Conservation (phyloP, 1,139 yeast genomes). For the Spencermartinsiella ligniputridi region DNA sequence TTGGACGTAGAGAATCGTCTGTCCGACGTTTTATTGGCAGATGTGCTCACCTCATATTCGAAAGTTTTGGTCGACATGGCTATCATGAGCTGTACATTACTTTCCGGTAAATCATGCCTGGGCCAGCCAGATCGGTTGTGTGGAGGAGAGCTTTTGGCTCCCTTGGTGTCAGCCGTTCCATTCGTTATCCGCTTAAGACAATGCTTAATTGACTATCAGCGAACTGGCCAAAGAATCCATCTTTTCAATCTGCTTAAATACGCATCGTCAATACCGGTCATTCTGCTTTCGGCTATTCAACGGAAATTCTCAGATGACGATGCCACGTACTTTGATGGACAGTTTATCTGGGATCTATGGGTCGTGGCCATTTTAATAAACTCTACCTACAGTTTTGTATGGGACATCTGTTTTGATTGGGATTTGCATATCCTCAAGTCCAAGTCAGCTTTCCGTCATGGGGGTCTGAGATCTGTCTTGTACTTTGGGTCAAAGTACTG, state of each 20-base stretch:
- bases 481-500: conserved; percentile 33
- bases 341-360: conserved; percentile 42
- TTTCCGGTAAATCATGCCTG: conserved; percentile 24
- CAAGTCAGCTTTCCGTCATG: conserved; percentile 15
- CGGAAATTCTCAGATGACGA: conserved; percentile 11
- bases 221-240: conserved; percentile 50
- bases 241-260: conserved; percentile 72
- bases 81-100: conserved; percentile 41
- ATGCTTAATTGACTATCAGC: conserved; percentile 64
- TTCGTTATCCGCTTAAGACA: conserved; percentile 70
- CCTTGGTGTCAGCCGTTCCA: conserved; percentile 55
- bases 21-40: conserved; percentile 76
- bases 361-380: conserved; percentile 51
- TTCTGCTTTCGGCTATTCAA: conserved; percentile 28
- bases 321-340: conserved; percentile 20
- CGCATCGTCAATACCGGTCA: conserved; percentile 62
- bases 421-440: conserved; percentile 46
- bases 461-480: conserved; percentile 31
- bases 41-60: conserved; percentile 73
- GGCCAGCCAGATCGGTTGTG: conserved; percentile 34
- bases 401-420: conserved; percentile 95
- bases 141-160: conserved; percentile 43
- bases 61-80: conserved; percentile 70
- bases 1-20: conserved; percentile 55
- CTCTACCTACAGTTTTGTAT: conserved; percentile 70